Base-by-base conservation (phyloP, 169 alveolate species). In the Plasmodium relictum region DNA sequence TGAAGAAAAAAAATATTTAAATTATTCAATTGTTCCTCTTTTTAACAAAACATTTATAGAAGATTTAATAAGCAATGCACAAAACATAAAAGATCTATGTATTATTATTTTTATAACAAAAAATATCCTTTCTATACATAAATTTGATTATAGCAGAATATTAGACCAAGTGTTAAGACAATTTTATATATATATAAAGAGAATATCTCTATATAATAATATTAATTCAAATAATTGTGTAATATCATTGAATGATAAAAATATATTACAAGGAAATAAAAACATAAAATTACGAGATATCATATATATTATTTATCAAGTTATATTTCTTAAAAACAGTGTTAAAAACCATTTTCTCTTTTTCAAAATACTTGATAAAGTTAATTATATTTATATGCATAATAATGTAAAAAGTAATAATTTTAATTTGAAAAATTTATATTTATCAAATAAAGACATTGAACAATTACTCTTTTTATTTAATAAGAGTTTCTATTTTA, bases 251-350 rank as follows among this genome's bases (percentile, higher is more conserved):
- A 31, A 65, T 14, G 59, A 66, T 37, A 16, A 68, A 20, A 54
- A 10, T 24, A 54, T 62, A 22, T 12, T 83, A 4, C 71, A 83
- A 6, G 37, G 56, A 6, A 68, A 56, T 18, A 52, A 83, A 54
- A 54, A 58, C 16, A 61, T 83, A 50, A 83, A 68, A 20, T 20
- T 68, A 24, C 41, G 83, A 72, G 91, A 83, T 61, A 71, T 83
- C 26, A 69, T 83, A 45, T 83, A 83, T 69, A 14, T 74, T 26
- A 52, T 83, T 72, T 83, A 83, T 52, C 91, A 83, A 56, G 7
- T 83, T 52, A 42, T 26, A 24, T 42, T 52, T 72, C 62, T 83
- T 26, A 61, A 83, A 26, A 42, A 45, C 26, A 50, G 37, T 5
- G 10, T 16, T 26, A 83, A 83, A 66, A 31, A 54, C 48, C 72